Evolutionary conservation across 2,329 filamentous ascomycete species (phyloP), one percentile per base, ranked within the genome.

Genomic region (Akanthomyces uredinophilus): DNA sequence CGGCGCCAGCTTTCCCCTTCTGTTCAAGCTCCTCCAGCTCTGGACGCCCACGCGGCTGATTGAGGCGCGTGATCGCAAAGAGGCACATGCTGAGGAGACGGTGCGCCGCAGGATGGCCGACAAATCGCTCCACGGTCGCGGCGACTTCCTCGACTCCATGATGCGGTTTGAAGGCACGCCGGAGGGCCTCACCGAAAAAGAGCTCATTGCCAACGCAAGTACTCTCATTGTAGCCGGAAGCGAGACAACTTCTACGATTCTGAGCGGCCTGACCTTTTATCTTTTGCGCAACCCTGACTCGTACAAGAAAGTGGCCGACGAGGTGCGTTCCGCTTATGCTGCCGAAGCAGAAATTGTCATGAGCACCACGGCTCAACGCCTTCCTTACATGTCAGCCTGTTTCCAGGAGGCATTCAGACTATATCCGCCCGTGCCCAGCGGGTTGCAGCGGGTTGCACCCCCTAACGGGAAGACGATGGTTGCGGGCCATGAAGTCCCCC

Each of bases 101-200:
- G 20, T 53, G 3, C 51, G 32, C 11, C 51, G 51, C 32, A 39
- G 51, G 22, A 39, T 53, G 32, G 32, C 51, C 8, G 51, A 41
- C 20, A 18, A 22, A 27, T 22, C 32, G 20, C 32, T 41, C 5
- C 51, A 53, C 20, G 20, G n/a, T 13, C 51, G 51, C 13, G 32
- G 51, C 20, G 51, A 53, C 35, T 53, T 53, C 18, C n/a, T 53
- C 35, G 51, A 53, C 35, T 53, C 32, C 14, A 53, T 53, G 51
- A 41, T 41, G 51, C 20, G 35, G 5, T 14, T 27, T 18, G 18
- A 53, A 5, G 49, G 51, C n/a, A 53, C 35, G 20, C 32, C 37
- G 20, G n/a, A 53, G 37, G 22, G 51, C 20, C 51, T 53, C 20
- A 41, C 27, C 22, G 14, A 41, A 1, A 24, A 11, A 29, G 51